phyloP scores from a whole-genome alignment of 2,329 filamentous ascomycete species.

The Trichoderma sp. region DNA sequence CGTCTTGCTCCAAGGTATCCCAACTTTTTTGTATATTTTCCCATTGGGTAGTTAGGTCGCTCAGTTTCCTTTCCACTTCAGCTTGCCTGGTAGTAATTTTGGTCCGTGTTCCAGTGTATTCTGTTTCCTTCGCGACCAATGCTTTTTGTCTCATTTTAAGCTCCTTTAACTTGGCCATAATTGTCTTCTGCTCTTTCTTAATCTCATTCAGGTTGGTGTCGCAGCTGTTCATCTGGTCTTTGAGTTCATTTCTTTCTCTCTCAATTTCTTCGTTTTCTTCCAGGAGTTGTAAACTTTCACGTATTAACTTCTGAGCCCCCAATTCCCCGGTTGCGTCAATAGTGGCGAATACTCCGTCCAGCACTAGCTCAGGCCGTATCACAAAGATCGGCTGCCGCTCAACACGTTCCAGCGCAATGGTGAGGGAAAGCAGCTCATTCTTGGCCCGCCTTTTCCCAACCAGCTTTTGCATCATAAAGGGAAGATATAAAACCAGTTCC shows the following conservation, averaged over 20 bases:
- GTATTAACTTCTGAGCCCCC: not conserved
- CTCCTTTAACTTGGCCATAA: not conserved
- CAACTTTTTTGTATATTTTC: not conserved
- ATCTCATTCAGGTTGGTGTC: not conserved
- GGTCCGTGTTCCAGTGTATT: not conserved
- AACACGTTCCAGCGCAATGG: not conserved
- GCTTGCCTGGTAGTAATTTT: not conserved
- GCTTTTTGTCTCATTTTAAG: not conserved
- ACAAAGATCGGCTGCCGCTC: not conserved
- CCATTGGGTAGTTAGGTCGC: not conserved
- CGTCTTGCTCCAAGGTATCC: too few relatives aligned
- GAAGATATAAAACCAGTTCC: not conserved
- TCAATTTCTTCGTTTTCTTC: not conserved
- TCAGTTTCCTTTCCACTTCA: not conserved
- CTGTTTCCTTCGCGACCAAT: not conserved
- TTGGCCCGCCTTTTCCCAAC: not conserved
- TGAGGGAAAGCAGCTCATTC: constrained; percentile 8
- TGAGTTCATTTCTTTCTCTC: not conserved
- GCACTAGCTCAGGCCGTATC: not conserved
- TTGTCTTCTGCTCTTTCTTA: not conserved
- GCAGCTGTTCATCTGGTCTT: not conserved
- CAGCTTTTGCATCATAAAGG: not conserved
- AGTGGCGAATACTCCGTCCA: not conserved
- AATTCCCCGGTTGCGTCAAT: constrained; percentile 11
- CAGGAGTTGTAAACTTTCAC: not conserved